Percentiles rank a stretch among this genome's conserved stretches.
phyloP scores from a whole-genome alignment of 2,329 filamentous ascomycete species.

The Exophiala aquamarina region DNA sequence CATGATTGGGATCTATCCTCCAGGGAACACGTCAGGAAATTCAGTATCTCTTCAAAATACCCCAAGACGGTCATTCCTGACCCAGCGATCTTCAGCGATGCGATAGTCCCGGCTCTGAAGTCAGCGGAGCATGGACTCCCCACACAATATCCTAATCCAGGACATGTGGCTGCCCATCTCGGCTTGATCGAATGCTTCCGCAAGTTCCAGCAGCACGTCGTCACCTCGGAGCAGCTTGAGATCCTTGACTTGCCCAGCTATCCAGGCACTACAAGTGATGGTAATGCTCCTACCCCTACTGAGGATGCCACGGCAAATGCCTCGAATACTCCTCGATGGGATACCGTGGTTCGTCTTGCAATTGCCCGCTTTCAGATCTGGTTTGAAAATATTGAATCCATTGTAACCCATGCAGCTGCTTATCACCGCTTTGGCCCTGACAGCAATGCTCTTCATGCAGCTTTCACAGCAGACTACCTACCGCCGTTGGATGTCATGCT shows the following conservation, averaged over 20 bases:
- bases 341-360: constrained; percentile 15
- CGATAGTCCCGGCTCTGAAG: constrained; percentile 9
- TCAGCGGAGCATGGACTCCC: background rate
- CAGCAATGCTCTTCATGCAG: constrained; percentile 7
- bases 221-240: constrained; percentile 9
- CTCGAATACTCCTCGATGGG: constrained; percentile 14
- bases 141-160: constrained; percentile 14
- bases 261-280: background rate
- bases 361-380: constrained; percentile 18
- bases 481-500: constrained; percentile 25
- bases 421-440: constrained; percentile 11
- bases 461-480: constrained; percentile 18
- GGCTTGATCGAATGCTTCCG: constrained; percentile 21
- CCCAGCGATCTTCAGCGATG: constrained; percentile 14
- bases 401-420: constrained; percentile 20
- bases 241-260: constrained; percentile 7
- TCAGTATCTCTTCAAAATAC: constrained; percentile 1
- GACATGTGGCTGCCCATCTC: constrained; percentile 21
- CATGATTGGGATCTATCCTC: constrained; percentile 1
- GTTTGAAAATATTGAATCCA: constrained; percentile 16
- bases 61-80: constrained; percentile 17
- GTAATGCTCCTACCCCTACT: background rate
- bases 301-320: background rate
- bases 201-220: constrained; percentile 9
- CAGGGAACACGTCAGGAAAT: background rate